phyloP scores from a whole-genome alignment of 1,284 basidiomycete species.

The Bondarzewia mesenterica region DNA sequence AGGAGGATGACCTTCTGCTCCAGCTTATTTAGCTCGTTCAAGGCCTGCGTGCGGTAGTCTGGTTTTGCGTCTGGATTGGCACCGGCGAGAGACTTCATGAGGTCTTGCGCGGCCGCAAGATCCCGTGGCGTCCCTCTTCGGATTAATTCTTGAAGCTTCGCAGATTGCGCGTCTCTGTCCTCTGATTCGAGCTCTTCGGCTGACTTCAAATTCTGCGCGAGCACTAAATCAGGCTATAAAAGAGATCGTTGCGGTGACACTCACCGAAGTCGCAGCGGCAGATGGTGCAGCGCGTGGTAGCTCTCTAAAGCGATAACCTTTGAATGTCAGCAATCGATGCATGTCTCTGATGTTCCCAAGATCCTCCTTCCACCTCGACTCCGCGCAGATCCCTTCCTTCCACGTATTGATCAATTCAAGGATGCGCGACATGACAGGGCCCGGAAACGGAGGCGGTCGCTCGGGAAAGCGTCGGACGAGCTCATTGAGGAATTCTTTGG shows the following conservation, averaged over 20 bases:
- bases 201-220: slow-evolving; percentile 75
- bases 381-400: slow-evolving; percentile 90
- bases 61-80: slow-evolving; percentile 93
- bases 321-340: slow-evolving; percentile 92
- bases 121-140: slow-evolving; percentile 93
- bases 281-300: slow-evolving; percentile 32
- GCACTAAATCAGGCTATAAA: background rate
- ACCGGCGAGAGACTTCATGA: slow-evolving; percentile 95
- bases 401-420: slow-evolving; percentile 91
- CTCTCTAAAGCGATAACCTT: slow-evolving; percentile 90
- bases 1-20: slow-evolving; percentile 91
- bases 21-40: slow-evolving; percentile 89
- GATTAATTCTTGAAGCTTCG: slow-evolving; percentile 97
- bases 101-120: slow-evolving; percentile 90
- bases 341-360: slow-evolving; percentile 97
- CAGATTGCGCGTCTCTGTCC: slow-evolving; percentile 90
- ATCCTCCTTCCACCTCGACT: slow-evolving; percentile 94
- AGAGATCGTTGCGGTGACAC: slow-evolving; percentile 15
- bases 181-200: slow-evolving; percentile 96
- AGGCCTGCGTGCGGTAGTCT: slow-evolving; percentile 86
- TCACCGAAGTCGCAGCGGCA: slow-evolving; percentile 39
- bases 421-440: slow-evolving; percentile 91
- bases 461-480: slow-evolving; percentile 97
- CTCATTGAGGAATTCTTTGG: slow-evolving; percentile 98
- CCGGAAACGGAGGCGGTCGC: slow-evolving; percentile 90